A percentile compares a stretch with the other conserved stretches of the same genome.
Conservation (phyloP, 2,329 filamentous ascomycete species). For the Geoglossum cookeanum region DNA sequence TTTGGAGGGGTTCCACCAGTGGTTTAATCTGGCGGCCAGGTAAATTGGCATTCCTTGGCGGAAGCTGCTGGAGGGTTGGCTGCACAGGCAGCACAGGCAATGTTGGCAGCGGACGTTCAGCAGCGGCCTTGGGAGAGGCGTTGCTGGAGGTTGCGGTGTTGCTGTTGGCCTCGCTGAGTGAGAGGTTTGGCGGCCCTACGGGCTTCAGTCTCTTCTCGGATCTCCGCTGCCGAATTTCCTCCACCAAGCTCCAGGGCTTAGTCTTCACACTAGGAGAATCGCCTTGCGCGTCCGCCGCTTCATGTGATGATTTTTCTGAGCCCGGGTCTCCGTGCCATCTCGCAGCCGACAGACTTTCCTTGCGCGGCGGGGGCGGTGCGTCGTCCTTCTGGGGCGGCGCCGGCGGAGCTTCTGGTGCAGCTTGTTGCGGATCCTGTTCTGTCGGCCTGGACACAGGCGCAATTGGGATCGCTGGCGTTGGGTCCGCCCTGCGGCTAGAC, state of each 20-base stretch:
- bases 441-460: neutral
- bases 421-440: neutral
- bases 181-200: neutral
- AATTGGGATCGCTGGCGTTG: neutral
- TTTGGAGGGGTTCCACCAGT: neutral
- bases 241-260: neutral
- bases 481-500: neutral
- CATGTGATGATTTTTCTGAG: neutral
- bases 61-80: neutral
- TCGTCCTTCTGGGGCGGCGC: neutral
- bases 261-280: neutral
- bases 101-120: neutral
- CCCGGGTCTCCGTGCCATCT: neutral
- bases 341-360: neutral
- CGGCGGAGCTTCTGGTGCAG: neutral
- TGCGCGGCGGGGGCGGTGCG: neutral
- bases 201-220: neutral
- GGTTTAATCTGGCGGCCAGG: slow-evolving; percentile 1
- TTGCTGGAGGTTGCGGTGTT: neutral
- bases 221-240: slow-evolving; percentile 1
- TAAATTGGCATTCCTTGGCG: neutral
- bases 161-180: neutral
- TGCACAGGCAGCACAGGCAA: neutral
- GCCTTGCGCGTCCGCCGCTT: neutral
- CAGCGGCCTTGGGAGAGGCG: neutral